Conservation (phyloP, 192 early-diverging fungal genomes). For the Entomortierella parvispora region DNA sequence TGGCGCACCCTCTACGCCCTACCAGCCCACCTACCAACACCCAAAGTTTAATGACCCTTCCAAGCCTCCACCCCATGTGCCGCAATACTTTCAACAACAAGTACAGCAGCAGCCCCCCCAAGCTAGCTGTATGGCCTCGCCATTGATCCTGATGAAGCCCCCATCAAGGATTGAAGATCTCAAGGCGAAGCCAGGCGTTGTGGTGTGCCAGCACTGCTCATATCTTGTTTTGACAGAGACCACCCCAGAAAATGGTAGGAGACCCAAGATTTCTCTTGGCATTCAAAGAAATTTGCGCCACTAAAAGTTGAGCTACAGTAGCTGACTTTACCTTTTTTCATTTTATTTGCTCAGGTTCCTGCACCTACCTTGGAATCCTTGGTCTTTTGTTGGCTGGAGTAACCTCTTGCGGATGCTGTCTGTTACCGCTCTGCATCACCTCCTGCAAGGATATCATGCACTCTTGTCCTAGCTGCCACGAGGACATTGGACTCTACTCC, state of each 20-base stretch:
- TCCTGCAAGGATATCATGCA: conserved; percentile 50
- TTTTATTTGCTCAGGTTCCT: conserved; percentile 28
- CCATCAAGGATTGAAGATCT: conserved; percentile 14
- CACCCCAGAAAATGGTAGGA: conserved; percentile 11
- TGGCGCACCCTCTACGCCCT: conserved; percentile 8
- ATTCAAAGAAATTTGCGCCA: neutral
- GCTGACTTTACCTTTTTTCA: neutral
- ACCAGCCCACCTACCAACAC: conserved; percentile 28
- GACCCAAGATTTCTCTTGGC: neutral
- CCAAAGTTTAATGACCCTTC: neutral
- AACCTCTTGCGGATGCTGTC: conserved; percentile 47
- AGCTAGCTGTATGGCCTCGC: conserved; percentile 1
- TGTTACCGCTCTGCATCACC: conserved; percentile 40
- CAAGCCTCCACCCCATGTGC: conserved; percentile 27
- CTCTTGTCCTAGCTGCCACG: conserved; percentile 45
- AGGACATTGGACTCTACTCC: conserved; percentile 42
- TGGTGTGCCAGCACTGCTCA: conserved; percentile 17
- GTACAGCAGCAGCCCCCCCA: neutral
- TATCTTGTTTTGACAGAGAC: conserved; percentile 13
- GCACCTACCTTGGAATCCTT: conserved; percentile 44
- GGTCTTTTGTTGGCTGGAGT: conserved; percentile 35
- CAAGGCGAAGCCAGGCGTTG: conserved; percentile 6
- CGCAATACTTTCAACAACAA: neutral
- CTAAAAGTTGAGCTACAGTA: too few species aligned
- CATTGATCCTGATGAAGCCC: conserved; percentile 7